Evolutionary conservation across 2,329 filamentous ascomycete genomes (phyloP).

Genomic region (Aspergillus floridensis): DNA sequence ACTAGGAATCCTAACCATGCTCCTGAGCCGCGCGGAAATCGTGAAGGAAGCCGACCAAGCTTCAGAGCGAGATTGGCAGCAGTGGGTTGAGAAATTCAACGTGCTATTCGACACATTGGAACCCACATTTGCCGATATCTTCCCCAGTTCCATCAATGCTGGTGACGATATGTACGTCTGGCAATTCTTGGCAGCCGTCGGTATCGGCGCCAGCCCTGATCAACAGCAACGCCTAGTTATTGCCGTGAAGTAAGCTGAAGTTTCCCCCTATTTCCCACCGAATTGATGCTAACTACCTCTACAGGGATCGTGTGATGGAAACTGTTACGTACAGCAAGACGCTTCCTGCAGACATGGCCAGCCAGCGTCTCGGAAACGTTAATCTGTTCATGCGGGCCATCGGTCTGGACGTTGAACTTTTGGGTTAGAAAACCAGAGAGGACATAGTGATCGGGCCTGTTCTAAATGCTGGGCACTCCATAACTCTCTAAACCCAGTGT

Average conservation of each 20-base stretch:
- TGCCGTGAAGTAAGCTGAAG: constrained; percentile 70
- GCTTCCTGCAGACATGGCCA: constrained; percentile 79
- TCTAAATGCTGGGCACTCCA: not conserved
- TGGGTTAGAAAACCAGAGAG: constrained; percentile 47
- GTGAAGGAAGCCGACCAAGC: constrained; percentile 76
- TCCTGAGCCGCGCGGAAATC: constrained; percentile 89
- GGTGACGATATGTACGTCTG: constrained; percentile 95
- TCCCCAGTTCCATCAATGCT: constrained; percentile 85
- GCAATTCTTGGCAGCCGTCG: constrained; percentile 95
- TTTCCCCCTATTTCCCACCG: not conserved
- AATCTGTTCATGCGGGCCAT: constrained; percentile 99
- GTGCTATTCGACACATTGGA: constrained; percentile 84
- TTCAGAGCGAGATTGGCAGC: constrained; percentile 70
- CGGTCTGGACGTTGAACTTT: constrained; percentile 88
- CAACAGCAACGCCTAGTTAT: constrained; percentile 94
- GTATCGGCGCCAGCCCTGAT: constrained; percentile 86
- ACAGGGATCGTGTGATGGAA: constrained; percentile 85
- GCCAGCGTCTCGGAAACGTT: constrained; percentile 81
- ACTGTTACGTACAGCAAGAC: constrained; percentile 88
- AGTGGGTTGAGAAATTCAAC: constrained; percentile 83
- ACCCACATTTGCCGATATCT: constrained; percentile 77
- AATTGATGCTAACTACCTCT: constrained; percentile 16
- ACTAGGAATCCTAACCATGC: constrained; percentile 85
- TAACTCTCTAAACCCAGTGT: not conserved
- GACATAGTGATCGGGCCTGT: not conserved